Evolutionary conservation across 2,329 filamentous ascomycete species (phyloP).

Genomic region (Aspergillus hiratsukae): DNA sequence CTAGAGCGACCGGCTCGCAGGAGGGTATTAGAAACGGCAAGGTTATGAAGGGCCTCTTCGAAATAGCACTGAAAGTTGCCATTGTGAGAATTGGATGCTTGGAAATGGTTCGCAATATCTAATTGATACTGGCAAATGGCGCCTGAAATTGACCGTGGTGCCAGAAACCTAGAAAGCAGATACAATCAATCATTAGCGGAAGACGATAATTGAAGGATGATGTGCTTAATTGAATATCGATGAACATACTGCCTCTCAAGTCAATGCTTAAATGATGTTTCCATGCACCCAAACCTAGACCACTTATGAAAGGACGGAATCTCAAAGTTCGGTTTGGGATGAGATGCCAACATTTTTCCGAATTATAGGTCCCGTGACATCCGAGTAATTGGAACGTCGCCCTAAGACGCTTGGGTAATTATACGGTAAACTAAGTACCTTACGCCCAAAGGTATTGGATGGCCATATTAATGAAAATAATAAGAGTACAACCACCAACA

Average conservation of each 20-base stretch:
- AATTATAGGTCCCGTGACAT: neutral
- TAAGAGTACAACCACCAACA: no score
- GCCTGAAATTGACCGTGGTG: neutral
- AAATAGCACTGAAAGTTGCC: constrained; percentile 25
- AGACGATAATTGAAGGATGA: neutral
- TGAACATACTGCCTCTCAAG: neutral
- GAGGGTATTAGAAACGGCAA: constrained; percentile 39
- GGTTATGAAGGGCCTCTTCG: constrained; percentile 32
- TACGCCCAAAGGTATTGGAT: no score
- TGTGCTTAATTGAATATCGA: neutral
- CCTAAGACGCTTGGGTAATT: neutral
- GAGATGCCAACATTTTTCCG: neutral
- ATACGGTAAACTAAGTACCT: neutral
- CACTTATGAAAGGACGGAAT: neutral
- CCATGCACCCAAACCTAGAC: neutral
- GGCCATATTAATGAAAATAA: no score
- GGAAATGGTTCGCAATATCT: neutral
- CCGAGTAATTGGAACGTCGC: neutral
- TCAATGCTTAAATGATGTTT: neutral
- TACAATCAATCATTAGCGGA: neutral
- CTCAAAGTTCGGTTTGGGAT: neutral
- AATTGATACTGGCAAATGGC: neutral
- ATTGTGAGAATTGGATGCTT: constrained; percentile 11
- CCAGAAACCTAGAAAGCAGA: neutral
- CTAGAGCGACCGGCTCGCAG: constrained; percentile 28